Base-by-base conservation (phyloP, 805 yeast species). In the Myxozyma monticola region DNA sequence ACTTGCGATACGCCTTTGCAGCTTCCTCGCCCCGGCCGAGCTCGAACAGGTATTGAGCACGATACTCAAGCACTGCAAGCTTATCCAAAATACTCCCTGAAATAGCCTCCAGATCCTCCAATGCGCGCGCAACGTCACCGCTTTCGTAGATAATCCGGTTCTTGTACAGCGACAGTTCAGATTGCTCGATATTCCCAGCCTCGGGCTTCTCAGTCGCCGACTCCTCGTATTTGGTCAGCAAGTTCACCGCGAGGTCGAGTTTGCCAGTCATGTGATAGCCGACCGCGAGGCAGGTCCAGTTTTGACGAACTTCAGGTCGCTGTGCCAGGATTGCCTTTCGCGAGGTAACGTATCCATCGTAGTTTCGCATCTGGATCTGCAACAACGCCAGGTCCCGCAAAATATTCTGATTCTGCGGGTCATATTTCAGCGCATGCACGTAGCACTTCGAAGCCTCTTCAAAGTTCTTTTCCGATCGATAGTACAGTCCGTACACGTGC, bases 271-370 rank as follows among this genome's bases (percentile, higher is more conserved):
- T 73, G 66, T 86, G 87, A 64, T 85, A 88, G 0, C 97, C 96
- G 37, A 88, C 76, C 1, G 96, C 96, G 44, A 85, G 75, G 0
- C 84, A 83, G 1, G 95, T 85, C 96, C 96, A 90, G 64, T 88
- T 86, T 54, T 91, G 89, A 57, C 96, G 78, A 65, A 80, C 86
- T 0, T 95, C 95, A 9, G 93, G 81, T 60, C 78, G 83, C 22
- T 78, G 76, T 61, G 84, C 86, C 67, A 93, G 75, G 61, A 81
- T 82, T 33, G 75, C 74, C 52, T 79, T 80, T 61, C 97, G 78
- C 1, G 91, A 77, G 9, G 71, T 42, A 3, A 79, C 75, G 54
- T 85, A 75, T 21, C 75, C 75, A 60, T 78, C 78, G 65, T 73
- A 88, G 63, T 88, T 90, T 54, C 96, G 80, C 56, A 76, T 73